Evolutionary conservation across 257 asterid species (phyloP).

Genomic region (Fraxinus anomala): DNA sequence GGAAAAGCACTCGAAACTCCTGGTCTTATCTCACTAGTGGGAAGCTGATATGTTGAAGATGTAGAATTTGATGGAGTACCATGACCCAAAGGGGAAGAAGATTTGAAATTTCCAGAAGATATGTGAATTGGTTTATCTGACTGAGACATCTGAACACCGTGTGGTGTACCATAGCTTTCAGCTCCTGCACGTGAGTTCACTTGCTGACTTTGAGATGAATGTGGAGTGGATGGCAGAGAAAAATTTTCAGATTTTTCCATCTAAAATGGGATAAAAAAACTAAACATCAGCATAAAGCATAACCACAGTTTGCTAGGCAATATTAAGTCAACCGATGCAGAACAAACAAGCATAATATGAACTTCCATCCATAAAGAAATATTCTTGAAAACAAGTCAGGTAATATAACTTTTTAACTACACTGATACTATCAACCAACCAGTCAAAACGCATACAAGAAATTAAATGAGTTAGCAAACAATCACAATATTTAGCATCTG

Average conservation of each 20-base stretch:
- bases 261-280: slow-evolving; percentile 40
- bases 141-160: slow-evolving; percentile 50
- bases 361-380: slow-evolving; percentile 1
- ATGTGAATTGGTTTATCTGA: slow-evolving; percentile 57
- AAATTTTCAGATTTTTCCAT: slow-evolving; percentile 75
- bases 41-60: slow-evolving; percentile 78
- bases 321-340: background rate
- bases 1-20: slow-evolving; percentile 51
- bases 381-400: background rate
- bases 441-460: slow-evolving; percentile 12
- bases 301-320: slow-evolving; percentile 14
- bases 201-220: slow-evolving; percentile 52
- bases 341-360: background rate
- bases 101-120: slow-evolving; percentile 53
- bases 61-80: slow-evolving; percentile 44
- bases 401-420: slow-evolving; percentile 12
- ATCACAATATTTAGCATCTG: background rate
- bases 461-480: slow-evolving; percentile 7
- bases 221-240: slow-evolving; percentile 49
- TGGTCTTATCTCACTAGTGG: slow-evolving; percentile 85
- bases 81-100: slow-evolving; percentile 50
- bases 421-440: slow-evolving; percentile 20
- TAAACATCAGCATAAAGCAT: slow-evolving; percentile 9
- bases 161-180: slow-evolving; percentile 52
- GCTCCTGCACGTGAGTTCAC: slow-evolving; percentile 44